These are phyloP conservation scores for Hansenula sp. DNA, from an alignment of 1,139 yeast species.

Conservation along the genomic window DNA sequence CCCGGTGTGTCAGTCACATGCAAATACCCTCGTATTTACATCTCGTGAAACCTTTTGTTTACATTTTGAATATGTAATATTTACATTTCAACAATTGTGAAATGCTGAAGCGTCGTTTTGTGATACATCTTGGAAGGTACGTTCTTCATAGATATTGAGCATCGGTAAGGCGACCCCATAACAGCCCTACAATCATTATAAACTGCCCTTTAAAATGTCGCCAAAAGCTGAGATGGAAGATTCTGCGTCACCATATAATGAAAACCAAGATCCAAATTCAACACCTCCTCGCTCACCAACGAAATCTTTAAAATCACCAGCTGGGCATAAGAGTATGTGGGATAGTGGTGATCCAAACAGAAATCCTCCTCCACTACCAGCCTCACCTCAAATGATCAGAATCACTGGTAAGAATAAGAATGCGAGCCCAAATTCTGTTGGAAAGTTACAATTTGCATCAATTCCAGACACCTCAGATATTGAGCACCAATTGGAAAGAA, in stretches of 20 bases:
- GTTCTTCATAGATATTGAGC: too few relatives aligned
- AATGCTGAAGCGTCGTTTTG: too few relatives aligned
- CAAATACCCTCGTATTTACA: neutral
- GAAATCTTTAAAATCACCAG: constrained; percentile 7
- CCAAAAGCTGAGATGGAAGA: neutral
- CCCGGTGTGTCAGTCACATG: neutral
- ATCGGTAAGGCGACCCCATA: too few relatives aligned
- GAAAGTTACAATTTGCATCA: constrained; percentile 18
- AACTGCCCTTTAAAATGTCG: neutral
- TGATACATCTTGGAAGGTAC: too few relatives aligned
- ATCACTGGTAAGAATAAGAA: constrained; percentile 12
- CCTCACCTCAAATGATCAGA: constrained; percentile 24
- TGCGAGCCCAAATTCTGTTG: constrained; percentile 21
- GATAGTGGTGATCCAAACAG: constrained; percentile 34
- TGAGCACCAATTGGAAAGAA: constrained; percentile 26
- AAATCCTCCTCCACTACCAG: constrained; percentile 35
- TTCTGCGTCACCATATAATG: neutral
- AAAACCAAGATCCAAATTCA: constrained; percentile 5
- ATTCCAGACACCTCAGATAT: constrained; percentile 22
- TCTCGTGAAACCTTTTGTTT: constrained; percentile 10
- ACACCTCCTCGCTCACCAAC: constrained; percentile 9
- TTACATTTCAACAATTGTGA: constrained; percentile 4
- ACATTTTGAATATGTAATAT: constrained; percentile 8
- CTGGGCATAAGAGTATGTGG: constrained; percentile 22
- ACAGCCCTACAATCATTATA: too few relatives aligned